phyloP scores from a whole-genome alignment of 352 stramenopile genomes.

The Pythium vanterpoolii region DNA sequence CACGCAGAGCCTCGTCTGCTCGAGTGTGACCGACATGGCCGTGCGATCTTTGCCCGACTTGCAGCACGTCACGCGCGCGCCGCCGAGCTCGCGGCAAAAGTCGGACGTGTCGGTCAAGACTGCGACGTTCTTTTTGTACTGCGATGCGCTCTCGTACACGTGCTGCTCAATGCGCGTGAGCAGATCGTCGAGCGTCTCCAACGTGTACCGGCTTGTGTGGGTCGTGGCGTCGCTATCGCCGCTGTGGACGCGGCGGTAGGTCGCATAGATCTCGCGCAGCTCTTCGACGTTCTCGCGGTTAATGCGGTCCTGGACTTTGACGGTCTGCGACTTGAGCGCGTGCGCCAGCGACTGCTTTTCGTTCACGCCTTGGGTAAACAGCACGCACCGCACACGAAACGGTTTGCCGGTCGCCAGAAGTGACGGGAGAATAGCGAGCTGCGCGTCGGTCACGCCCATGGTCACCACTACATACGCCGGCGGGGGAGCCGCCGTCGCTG shows the following conservation, averaged over 20 bases:
- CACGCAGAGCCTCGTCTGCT: slow-evolving; percentile 77
- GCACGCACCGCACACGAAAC: slow-evolving; percentile 57
- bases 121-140: slow-evolving; percentile 83
- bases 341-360: slow-evolving; percentile 85
- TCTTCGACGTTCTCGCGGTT: slow-evolving; percentile 80
- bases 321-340: slow-evolving; percentile 66
- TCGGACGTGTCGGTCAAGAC: slow-evolving; percentile 80
- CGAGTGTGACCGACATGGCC: slow-evolving; percentile 96
- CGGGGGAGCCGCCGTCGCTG: not conserved
- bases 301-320: slow-evolving; percentile 75
- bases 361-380: slow-evolving; percentile 83
- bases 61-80: slow-evolving; percentile 93
- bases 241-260: slow-evolving; percentile 50
- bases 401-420: slow-evolving; percentile 41
- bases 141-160: slow-evolving; percentile 57
- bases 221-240: slow-evolving; percentile 11
- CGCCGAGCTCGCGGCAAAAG: slow-evolving; percentile 85
- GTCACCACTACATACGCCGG: slow-evolving; percentile 50
- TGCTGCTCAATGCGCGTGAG: slow-evolving; percentile 70
- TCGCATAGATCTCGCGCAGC: slow-evolving; percentile 54
- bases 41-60: slow-evolving; percentile 98
- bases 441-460: slow-evolving; percentile 50
- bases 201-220: slow-evolving; percentile 27
- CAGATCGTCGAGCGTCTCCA: slow-evolving; percentile 63
- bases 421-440: slow-evolving; percentile 50